Percentiles rank a stretch among this genome's conserved stretches.
Evolutionary conservation across 75 land plant species (phyloP).

Genomic region (Selaginella tamariscina): DNA sequence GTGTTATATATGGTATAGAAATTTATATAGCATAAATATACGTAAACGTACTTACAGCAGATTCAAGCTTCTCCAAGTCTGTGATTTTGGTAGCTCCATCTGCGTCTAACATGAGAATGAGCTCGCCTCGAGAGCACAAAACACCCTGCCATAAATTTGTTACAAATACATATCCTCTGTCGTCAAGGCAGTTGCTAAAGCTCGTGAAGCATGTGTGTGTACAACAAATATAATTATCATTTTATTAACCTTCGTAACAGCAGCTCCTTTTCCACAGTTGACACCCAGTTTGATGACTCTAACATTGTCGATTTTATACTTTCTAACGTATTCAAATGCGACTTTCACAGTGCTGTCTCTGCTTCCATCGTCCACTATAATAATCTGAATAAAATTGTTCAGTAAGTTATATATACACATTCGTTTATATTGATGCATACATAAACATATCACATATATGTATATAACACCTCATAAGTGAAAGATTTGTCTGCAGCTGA

Average conservation of each 20-base stretch:
- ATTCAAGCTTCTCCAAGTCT: constrained; percentile 88
- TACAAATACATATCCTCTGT: background rate
- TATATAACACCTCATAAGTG: constrained; percentile 94
- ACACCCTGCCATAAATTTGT: constrained; percentile 49
- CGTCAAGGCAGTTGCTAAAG: no score
- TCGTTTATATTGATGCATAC: no score
- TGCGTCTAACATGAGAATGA: constrained; percentile 94
- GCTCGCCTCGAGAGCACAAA: constrained; percentile 86
- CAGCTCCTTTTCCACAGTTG: constrained; percentile 96
- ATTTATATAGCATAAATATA: background rate
- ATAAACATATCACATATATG: no score
- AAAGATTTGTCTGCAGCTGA: constrained; percentile 57
- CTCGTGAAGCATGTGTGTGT: background rate
- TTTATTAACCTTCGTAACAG: constrained; percentile 57
- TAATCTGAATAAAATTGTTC: constrained; percentile 48
- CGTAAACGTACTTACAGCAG: constrained; percentile 35
- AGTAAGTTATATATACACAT: no score
- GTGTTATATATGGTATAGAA: background rate
- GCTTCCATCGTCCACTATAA: constrained; percentile 98
- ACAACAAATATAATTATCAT: constrained; percentile 5
- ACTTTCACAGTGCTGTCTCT: constrained; percentile 68
- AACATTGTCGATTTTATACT: constrained; percentile 59
- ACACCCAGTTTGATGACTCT: constrained; percentile 74
- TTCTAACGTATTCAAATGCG: constrained; percentile 77
- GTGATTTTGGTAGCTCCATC: constrained; percentile 93